Evolutionary conservation across 345 rosid genomes (phyloP), one percentile per base, ranked within the genome.

Genomic region (Ceriops tagal): DNA sequence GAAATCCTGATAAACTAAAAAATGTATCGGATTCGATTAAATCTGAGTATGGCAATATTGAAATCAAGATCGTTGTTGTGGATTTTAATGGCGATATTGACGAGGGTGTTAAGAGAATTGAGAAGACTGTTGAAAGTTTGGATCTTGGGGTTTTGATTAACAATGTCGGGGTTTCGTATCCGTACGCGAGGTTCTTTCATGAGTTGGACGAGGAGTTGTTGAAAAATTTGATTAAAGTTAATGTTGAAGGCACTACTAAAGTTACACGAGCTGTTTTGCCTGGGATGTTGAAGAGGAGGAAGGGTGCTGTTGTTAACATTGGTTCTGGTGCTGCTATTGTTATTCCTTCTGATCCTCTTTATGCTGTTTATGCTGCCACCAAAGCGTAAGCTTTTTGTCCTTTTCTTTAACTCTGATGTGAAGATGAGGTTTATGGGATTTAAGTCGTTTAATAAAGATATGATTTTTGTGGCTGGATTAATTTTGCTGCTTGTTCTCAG

Each of bases 331-430:
- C 96, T 73, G 86, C 96, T 3, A 85, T 83, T 73, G 83, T 92
- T 3, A 83, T 96, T 35, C 99, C 99, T 75, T 92, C 98, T 0
- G 93, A 92, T 83, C 99, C 99, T 67, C 92, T 96, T 30, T 92
- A 95, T 77, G 86, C 96, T 27, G 89, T 90, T 77, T 96, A 92
- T 76, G 99, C 97, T 62, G 95, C 86, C 24, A 83, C 91, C 1
- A 96, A 96, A 79, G 92, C 98, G 98, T 92, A 79, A 85, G 88
- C 31, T 1, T 56, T 72, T 24, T 1, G 7, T 30, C 8, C 3
- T 46, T 71, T 27, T 5, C 0, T 10, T 60, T n/a, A 9, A 3
- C 18, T 2, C 30, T 57, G 26, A 22, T 56, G 16, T 56, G 16
- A 56, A 27, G 30, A 24, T 56, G 30, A 10, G 59, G 22, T 24